These are phyloP conservation scores for Beverwykella pulmonaria DNA, from an alignment of 495 filamentous ascomycete genomes.

Conservation along the genomic window DNA sequence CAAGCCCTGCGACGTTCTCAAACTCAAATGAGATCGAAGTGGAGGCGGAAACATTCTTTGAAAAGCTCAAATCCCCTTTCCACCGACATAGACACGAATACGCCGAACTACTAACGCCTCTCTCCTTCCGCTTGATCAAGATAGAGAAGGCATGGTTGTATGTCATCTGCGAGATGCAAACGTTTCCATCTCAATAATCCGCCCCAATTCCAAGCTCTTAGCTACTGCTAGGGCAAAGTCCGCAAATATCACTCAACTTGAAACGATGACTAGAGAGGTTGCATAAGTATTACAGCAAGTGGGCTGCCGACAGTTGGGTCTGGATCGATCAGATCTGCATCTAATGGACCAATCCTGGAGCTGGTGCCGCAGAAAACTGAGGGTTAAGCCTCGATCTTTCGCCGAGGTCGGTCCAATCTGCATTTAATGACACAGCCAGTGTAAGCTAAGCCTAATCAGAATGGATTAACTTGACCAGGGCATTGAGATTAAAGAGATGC, in stretches of 20 bases:
- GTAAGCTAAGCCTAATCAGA: too few relatives aligned
- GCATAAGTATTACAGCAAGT: neutral
- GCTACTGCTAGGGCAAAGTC: conserved; percentile 9
- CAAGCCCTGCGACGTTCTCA: neutral
- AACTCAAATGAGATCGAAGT: neutral
- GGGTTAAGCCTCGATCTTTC: conserved; percentile 36
- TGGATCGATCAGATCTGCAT: conserved; percentile 21
- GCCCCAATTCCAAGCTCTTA: conserved; percentile 9
- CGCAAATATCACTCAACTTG: conserved; percentile 4
- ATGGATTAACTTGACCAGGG: too few relatives aligned
- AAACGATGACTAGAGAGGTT: conserved; percentile 3
- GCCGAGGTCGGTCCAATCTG: too few relatives aligned
- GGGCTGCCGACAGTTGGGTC: neutral
- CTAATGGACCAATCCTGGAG: too few relatives aligned
- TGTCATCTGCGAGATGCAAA: neutral
- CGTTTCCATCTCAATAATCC: conserved; percentile 4
- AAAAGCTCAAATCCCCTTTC: neutral
- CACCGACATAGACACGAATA: conserved; percentile 8
- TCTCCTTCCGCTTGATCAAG: conserved; percentile 12
- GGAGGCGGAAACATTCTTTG: conserved; percentile 6
- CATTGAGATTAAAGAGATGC: too few relatives aligned
- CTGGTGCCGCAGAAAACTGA: too few relatives aligned
- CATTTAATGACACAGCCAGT: too few relatives aligned
- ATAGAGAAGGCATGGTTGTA: neutral
- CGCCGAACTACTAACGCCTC: neutral